Evolutionary conservation across 345 rosid genomes (phyloP).

Genomic region (Arabis hirsuta): DNA sequence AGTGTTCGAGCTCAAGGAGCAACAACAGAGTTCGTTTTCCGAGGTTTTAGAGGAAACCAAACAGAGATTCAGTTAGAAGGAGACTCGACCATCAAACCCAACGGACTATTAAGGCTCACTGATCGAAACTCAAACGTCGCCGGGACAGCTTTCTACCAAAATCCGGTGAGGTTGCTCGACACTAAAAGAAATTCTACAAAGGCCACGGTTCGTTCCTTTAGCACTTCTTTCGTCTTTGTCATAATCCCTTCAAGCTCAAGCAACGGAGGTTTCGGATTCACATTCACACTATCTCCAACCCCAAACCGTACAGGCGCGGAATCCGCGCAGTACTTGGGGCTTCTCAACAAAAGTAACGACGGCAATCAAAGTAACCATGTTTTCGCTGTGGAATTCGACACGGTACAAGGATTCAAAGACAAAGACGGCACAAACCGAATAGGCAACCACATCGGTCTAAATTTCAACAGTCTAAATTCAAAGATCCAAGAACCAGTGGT

Average conservation of each 20-base stretch:
- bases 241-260: constrained; percentile 44
- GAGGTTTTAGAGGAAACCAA: constrained; percentile 29
- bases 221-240: constrained; percentile 56
- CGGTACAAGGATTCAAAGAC: constrained; percentile 57
- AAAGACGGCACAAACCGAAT: constrained; percentile 1
- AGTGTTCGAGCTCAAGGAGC: constrained; percentile 25
- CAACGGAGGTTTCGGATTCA: constrained; percentile 61
- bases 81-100: constrained; percentile 22
- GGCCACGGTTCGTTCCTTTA: constrained; percentile 48
- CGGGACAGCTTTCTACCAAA: constrained; percentile 40
- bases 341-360: constrained; percentile 42
- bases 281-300: constrained; percentile 58
- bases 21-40: constrained; percentile 25
- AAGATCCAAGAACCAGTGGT: background rate
- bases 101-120: constrained; percentile 41
- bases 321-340: constrained; percentile 55
- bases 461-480: constrained; percentile 55
- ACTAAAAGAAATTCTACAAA: background rate
- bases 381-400: constrained; percentile 66
- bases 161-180: constrained; percentile 33
- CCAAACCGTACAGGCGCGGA: constrained; percentile 39
- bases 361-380: constrained; percentile 39
- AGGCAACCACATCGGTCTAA: constrained; percentile 63
- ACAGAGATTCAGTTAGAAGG: background rate
- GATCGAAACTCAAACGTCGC: background rate